Evolutionary conservation across 805 yeast genomes (phyloP).

Genomic region (Pichia thaimueangensis): DNA sequence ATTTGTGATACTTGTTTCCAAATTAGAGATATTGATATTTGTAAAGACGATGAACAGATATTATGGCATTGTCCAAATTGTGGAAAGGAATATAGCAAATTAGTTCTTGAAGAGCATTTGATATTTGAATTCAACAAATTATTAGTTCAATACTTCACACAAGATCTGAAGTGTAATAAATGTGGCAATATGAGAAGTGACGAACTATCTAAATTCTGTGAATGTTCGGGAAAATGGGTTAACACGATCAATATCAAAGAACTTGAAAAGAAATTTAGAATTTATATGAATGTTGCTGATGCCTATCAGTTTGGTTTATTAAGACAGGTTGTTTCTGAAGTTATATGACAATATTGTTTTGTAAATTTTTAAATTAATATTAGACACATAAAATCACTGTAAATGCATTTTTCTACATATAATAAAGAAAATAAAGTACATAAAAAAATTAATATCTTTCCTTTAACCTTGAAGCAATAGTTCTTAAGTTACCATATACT

Average conservation of each 20-base stretch:
- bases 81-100: constrained; percentile 52
- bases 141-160: constrained; percentile 59
- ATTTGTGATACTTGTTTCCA: constrained; percentile 76
- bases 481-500: constrained; percentile 94
- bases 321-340: constrained; percentile 28
- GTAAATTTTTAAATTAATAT: neutral
- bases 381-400: neutral
- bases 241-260: constrained; percentile 44
- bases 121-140: constrained; percentile 55
- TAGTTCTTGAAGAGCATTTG: constrained; percentile 72
- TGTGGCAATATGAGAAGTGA: constrained; percentile 64
- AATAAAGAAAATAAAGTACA: neutral
- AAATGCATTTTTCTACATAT: too few species aligned
- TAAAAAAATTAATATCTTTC: constrained; percentile 63
- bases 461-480: constrained; percentile 94
- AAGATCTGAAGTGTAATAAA: constrained; percentile 75
- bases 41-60: constrained; percentile 51
- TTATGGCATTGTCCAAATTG: constrained; percentile 67
- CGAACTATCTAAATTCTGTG: constrained; percentile 67
- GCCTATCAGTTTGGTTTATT: constrained; percentile 57
- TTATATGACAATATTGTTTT: constrained; percentile 2
- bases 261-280: constrained; percentile 38
- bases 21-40: constrained; percentile 72
- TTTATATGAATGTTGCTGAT: constrained; percentile 54
- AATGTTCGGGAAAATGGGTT: constrained; percentile 84